Evolutionary conservation across 2,329 filamentous ascomycete genomes (phyloP).

Genomic region (Apiospora arundinis): DNA sequence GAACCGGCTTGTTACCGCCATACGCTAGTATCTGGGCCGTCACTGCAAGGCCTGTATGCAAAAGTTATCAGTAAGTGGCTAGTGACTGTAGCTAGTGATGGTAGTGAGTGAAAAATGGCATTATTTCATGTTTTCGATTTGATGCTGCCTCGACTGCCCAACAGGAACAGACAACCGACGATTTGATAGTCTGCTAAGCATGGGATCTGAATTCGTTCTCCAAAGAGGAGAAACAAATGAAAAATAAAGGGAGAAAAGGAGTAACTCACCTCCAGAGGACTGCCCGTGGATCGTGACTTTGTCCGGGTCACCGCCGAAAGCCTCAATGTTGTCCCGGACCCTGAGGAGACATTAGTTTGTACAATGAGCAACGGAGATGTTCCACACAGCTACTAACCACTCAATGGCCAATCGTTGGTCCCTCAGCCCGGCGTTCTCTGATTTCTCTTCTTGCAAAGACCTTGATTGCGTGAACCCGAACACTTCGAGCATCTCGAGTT

Average conservation of each 20-base stretch:
- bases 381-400: constrained; percentile 29
- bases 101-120: too few species aligned
- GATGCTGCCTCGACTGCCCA: background rate
- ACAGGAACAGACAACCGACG: too few species aligned
- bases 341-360: constrained; percentile 28
- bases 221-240: too few species aligned
- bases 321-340: constrained; percentile 52
- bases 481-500: constrained; percentile 37
- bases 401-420: constrained; percentile 52
- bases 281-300: constrained; percentile 53
- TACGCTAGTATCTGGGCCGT: constrained; percentile 57
- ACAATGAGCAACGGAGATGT: background rate
- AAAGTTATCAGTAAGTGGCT: background rate
- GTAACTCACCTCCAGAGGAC: constrained; percentile 34
- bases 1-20: constrained; percentile 48
- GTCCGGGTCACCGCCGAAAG: constrained; percentile 51
- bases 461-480: constrained; percentile 31
- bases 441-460: constrained; percentile 30
- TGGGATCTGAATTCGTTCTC: too few species aligned
- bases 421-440: constrained; percentile 52
- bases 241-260: too few species aligned
- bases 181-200: too few species aligned
- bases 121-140: background rate
- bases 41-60: constrained; percentile 44
- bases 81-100: background rate